phyloP scores from a whole-genome alignment of 805 yeast species.

The Metschnikowia orientalis region DNA sequence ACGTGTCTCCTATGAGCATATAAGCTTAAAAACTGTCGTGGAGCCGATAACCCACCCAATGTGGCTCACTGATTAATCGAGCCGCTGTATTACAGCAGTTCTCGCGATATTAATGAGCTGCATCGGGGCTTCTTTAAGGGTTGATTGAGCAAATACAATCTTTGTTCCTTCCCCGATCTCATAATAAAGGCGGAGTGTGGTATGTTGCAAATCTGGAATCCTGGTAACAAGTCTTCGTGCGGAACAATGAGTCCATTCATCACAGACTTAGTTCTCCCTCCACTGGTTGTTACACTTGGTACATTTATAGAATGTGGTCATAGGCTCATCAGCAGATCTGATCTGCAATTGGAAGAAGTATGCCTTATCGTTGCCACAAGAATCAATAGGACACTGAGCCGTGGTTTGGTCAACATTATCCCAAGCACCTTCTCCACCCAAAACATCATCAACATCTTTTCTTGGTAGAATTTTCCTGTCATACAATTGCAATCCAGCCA shows the following conservation, averaged over 20 bases:
- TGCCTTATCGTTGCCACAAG: conserved; percentile 85
- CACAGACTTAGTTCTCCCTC: conserved; percentile 72
- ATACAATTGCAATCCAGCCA: conserved; percentile 74
- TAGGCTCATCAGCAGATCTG: conserved; percentile 98
- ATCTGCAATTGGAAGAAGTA: conserved; percentile 96
- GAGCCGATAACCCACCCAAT: no score
- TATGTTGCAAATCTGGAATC: no score
- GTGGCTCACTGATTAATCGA: no score
- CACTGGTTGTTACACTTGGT: conserved; percentile 90
- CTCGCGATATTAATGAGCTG: no score
- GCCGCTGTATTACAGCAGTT: no score
- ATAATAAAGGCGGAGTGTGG: no score
- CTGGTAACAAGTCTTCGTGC: no score
- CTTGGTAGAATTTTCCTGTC: conserved; percentile 80
- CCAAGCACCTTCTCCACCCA: conserved; percentile 98
- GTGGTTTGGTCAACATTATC: conserved; percentile 96
- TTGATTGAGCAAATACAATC: no score
- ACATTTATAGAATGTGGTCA: conserved; percentile 97
- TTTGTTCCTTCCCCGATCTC: no score
- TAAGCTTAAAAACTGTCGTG: no score
- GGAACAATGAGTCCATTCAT: not conserved
- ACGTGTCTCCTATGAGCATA: no score
- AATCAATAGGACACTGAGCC: conserved; percentile 85
- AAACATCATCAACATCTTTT: conserved; percentile 91
- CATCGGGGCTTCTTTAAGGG: no score